Evolutionary conservation across 2,329 filamentous ascomycete genomes (phyloP).

Genomic region (Trichoderma aggressivum): DNA sequence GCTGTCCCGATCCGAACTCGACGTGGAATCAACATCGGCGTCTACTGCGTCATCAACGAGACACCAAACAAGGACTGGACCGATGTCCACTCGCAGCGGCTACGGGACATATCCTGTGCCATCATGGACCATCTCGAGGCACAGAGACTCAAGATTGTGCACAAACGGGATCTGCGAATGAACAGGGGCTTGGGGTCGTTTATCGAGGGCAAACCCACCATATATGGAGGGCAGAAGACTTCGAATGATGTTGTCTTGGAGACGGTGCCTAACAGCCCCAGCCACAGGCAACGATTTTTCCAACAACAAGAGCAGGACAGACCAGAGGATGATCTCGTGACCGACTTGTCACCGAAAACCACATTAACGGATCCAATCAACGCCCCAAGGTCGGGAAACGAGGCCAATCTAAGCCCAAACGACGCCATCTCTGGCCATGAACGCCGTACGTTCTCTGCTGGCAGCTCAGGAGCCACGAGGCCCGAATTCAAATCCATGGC

Average conservation of each 20-base stretch:
- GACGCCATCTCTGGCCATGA: background rate
- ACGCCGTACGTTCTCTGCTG: background rate
- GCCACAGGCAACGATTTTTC: conserved; percentile 20
- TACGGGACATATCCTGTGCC: conserved; percentile 30
- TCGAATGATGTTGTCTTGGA: conserved; percentile 13
- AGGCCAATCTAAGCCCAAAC: background rate
- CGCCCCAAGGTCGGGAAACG: background rate
- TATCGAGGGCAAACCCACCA: conserved; percentile 33
- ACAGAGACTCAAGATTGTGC: conserved; percentile 26
- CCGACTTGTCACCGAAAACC: background rate
- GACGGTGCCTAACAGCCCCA: conserved; percentile 20
- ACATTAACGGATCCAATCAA: background rate
- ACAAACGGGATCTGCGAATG: conserved; percentile 36
- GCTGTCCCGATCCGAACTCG: conserved; percentile 40
- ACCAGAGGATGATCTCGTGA: background rate
- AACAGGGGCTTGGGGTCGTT: conserved; percentile 36
- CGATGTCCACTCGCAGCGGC: conserved; percentile 25
- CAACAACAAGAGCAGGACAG: background rate
- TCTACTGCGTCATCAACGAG: conserved; percentile 33
- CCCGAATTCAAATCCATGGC: background rate
- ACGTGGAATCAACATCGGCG: conserved; percentile 42
- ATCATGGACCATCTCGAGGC: conserved; percentile 38
- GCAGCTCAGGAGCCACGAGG: background rate
- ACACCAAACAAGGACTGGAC: conserved; percentile 24
- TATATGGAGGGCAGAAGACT: conserved; percentile 26